A percentile compares a stretch with the other conserved stretches of the same genome.
These are phyloP conservation scores for Rostrohypoxylon terebratum DNA, from an alignment of 495 filamentous ascomycete species.

Conservation along the genomic window DNA sequence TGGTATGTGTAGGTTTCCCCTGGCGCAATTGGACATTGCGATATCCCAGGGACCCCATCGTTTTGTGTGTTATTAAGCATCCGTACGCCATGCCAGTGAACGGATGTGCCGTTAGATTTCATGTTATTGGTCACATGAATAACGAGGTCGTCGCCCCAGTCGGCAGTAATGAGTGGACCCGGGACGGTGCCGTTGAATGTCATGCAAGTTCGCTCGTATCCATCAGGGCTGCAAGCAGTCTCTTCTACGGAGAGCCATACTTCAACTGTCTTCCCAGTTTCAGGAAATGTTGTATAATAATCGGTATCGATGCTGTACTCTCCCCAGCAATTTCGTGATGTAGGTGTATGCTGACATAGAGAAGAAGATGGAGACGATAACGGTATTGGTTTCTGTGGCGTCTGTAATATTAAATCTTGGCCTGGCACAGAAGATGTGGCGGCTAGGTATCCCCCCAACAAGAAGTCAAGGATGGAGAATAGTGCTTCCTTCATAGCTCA, in stretches of 20 bases:
- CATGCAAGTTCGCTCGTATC: constrained; percentile 5
- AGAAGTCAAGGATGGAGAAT: background rate
- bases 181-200: constrained; percentile 4
- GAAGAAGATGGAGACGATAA: constrained; percentile 5
- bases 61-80: background rate
- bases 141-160: constrained; percentile 4
- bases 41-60: constrained; percentile 6
- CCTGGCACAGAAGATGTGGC: background rate
- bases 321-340: constrained; percentile 1
- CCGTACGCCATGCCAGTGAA: constrained; percentile 10
- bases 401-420: background rate
- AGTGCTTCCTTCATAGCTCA: background rate
- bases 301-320: constrained; percentile 4
- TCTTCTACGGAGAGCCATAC: constrained; percentile 4
- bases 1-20: constrained; percentile 4
- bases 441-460: background rate
- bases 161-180: background rate
- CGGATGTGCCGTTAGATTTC: background rate
- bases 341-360: background rate
- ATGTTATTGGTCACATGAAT: constrained; percentile 3
- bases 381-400: background rate
- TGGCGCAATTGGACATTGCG: constrained; percentile 13
- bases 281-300: constrained; percentile 2
- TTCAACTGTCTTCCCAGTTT: background rate
- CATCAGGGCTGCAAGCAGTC: constrained; percentile 6